Percentiles rank a stretch among this genome's conserved stretches.
These are phyloP conservation scores for Aspergillus mulundensis DNA, from an alignment of 495 filamentous ascomycete genomes.

Conservation along the genomic window DNA sequence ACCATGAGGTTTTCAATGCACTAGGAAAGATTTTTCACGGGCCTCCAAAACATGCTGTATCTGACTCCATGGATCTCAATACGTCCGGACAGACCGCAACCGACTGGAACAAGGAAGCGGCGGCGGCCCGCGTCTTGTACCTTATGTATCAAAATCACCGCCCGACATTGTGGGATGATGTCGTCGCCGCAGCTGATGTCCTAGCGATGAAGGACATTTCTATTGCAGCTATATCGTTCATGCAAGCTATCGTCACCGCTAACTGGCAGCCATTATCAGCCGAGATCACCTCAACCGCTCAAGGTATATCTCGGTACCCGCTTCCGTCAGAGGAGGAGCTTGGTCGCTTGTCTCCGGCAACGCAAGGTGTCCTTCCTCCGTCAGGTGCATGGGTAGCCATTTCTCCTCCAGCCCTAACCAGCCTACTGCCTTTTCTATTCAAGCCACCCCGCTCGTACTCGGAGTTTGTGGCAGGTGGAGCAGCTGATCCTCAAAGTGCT, in stretches of 20 bases:
- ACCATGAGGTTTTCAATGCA: slow-evolving; percentile 50
- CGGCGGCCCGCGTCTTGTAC: slow-evolving; percentile 55
- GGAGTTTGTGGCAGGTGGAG: slow-evolving; percentile 55
- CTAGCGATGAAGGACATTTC: slow-evolving; percentile 57
- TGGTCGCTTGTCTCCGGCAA: slow-evolving; percentile 32
- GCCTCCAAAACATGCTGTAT: slow-evolving; percentile 26
- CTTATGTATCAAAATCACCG: slow-evolving; percentile 50
- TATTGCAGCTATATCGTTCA: slow-evolving; percentile 50
- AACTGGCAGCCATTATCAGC: slow-evolving; percentile 46
- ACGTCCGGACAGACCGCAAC: slow-evolving; percentile 35
- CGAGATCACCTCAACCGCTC: slow-evolving; percentile 14
- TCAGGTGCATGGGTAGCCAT: slow-evolving; percentile 50
- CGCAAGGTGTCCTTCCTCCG: slow-evolving; percentile 37
- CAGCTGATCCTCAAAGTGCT: slow-evolving; percentile 53
- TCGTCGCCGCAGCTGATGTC: slow-evolving; percentile 52
- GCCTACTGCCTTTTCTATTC: slow-evolving; percentile 56
- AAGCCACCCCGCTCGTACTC: slow-evolving; percentile 54
- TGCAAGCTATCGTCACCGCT: slow-evolving; percentile 50
- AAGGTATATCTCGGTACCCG: slow-evolving; percentile 31
- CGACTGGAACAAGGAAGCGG: slow-evolving; percentile 42
- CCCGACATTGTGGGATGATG: slow-evolving; percentile 47
- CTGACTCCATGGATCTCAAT: slow-evolving; percentile 31
- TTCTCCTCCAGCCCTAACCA: slow-evolving; percentile 46
- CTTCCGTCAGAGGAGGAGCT: slow-evolving; percentile 43
- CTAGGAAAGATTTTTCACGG: slow-evolving; percentile 55